Conservation (phyloP, 169 alveolate genomes). For the Sarcocystis neurona region DNA sequence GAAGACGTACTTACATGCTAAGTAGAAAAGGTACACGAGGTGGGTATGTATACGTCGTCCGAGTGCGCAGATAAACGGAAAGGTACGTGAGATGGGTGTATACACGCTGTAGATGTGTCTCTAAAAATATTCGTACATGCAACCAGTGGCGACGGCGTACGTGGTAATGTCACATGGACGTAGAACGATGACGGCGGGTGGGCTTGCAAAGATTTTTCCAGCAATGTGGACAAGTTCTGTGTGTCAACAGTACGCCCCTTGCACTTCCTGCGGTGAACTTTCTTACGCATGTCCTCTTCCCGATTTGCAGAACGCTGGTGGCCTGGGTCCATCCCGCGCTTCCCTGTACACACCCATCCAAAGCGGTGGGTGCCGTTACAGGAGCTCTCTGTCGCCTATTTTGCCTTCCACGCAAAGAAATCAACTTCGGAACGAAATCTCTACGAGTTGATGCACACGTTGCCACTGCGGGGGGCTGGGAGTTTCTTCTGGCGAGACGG, state of each 20-base stretch:
- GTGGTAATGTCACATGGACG: too few relatives aligned
- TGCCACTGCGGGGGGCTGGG: constrained; percentile 10
- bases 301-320: constrained; percentile 7
- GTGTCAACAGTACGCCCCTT: neutral
- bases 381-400: neutral
- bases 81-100: too few relatives aligned
- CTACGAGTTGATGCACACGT: neutral
- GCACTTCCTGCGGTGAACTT: neutral
- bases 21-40: too few relatives aligned
- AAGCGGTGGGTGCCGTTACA: neutral
- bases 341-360: neutral
- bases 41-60: too few relatives aligned
- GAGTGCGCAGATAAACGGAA: too few relatives aligned
- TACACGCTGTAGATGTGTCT: too few relatives aligned
- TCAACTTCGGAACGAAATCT: neutral
- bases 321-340: constrained; percentile 13
- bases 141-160: too few relatives aligned
- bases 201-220: too few relatives aligned
- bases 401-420: constrained; percentile 1
- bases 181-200: too few relatives aligned
- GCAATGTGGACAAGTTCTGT: neutral
- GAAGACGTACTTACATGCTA: too few relatives aligned
- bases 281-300: neutral
- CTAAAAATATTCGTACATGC: too few relatives aligned
- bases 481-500: constrained; percentile 1